These are phyloP conservation scores for Crotalaria pallida DNA, from an alignment of 306 rosid genomes.

Conservation along the genomic window DNA sequence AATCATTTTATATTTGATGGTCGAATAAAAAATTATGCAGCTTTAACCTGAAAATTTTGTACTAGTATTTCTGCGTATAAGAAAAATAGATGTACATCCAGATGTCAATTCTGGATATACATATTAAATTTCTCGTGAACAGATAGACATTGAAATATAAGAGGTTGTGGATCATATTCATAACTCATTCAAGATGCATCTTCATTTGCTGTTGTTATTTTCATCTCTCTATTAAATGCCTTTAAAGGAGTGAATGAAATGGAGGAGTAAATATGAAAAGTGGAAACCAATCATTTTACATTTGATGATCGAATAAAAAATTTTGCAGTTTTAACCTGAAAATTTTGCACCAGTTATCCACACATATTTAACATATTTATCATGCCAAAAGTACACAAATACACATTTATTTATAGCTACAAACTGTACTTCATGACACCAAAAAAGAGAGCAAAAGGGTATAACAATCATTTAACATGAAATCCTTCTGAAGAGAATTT, in stretches of 20 bases:
- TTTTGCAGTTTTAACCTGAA: neutral
- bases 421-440: neutral
- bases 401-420: neutral
- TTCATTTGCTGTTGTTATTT: neutral
- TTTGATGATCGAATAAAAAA: neutral
- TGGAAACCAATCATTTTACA: neutral
- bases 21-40: neutral
- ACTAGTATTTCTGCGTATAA: too few species aligned
- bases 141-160: neutral
- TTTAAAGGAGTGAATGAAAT: neutral
- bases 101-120: too few species aligned
- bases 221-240: neutral
- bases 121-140: too few species aligned
- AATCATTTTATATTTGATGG: neutral
- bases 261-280: neutral
- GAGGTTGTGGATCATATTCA: neutral
- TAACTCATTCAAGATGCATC: neutral
- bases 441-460: neutral
- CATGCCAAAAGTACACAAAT: neutral
- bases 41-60: neutral
- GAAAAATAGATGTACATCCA: too few species aligned
- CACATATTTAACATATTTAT: neutral
- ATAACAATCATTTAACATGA: constrained; percentile 3
- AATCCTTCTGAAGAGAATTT: constrained; percentile 35
- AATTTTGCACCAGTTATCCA: neutral